phyloP scores from a whole-genome alignment of 371 early-diverging fungal genomes.

The Mycotypha africana region DNA sequence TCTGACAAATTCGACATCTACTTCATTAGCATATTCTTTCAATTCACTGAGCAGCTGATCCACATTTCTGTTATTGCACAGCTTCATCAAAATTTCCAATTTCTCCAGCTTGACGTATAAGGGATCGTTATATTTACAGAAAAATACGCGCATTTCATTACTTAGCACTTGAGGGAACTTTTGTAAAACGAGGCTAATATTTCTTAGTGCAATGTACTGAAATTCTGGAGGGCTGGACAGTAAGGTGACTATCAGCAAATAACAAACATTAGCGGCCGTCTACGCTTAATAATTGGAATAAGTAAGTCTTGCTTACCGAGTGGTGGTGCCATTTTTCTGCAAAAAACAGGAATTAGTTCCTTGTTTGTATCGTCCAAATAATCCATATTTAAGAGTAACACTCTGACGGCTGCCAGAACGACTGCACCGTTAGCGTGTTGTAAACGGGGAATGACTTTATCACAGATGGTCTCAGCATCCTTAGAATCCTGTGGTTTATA shows the following conservation, averaged over 20 bases:
- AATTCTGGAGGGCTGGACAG: constrained; percentile 88
- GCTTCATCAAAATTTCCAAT: constrained; percentile 89
- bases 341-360: too few relatives aligned
- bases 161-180: constrained; percentile 84
- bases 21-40: constrained; percentile 92
- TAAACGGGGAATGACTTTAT: constrained; percentile 83
- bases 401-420: constrained; percentile 78
- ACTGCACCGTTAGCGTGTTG: constrained; percentile 93
- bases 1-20: constrained; percentile 95
- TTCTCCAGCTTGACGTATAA: constrained; percentile 97
- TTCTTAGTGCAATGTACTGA: constrained; percentile 94
- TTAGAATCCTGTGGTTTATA: constrained; percentile 62
- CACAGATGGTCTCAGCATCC: constrained; percentile 86
- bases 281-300: too few relatives aligned
- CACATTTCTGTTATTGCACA: constrained; percentile 79
- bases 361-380: too few relatives aligned
- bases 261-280: too few relatives aligned
- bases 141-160: constrained; percentile 93
- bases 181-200: constrained; percentile 93
- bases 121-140: constrained; percentile 98
- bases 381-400: too few relatives aligned
- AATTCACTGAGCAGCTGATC: constrained; percentile 92
- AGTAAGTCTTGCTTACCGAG: too few relatives aligned
- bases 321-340: constrained; percentile 88
- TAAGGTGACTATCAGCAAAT: constrained; percentile 66